These are phyloP conservation scores for Fusarium anthophilum DNA, from an alignment of 2,329 filamentous ascomycete genomes.

Conservation along the genomic window DNA sequence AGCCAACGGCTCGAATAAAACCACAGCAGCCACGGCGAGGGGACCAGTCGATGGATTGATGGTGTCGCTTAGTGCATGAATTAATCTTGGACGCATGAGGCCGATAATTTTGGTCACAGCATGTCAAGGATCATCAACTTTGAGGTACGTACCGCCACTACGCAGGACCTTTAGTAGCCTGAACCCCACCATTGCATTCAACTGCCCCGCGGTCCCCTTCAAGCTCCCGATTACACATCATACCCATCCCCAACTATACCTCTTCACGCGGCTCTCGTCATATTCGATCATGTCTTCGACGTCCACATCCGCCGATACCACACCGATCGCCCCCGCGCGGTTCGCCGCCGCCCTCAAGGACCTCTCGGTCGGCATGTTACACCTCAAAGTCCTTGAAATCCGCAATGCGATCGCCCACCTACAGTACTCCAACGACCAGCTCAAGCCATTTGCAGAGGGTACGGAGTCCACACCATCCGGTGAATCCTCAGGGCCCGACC, in stretches of 20 bases:
- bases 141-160: slow-evolving; percentile 31
- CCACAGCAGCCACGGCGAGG: slow-evolving; percentile 25
- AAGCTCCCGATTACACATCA: background rate
- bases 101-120: slow-evolving; percentile 35
- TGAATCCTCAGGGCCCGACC: slow-evolving; percentile 57
- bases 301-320: slow-evolving; percentile 66
- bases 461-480: slow-evolving; percentile 45
- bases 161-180: slow-evolving; percentile 27
- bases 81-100: slow-evolving; percentile 39
- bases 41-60: slow-evolving; percentile 32
- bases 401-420: slow-evolving; percentile 80
- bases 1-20: slow-evolving; percentile 35
- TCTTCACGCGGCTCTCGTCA: background rate
- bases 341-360: slow-evolving; percentile 75
- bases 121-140: slow-evolving; percentile 6
- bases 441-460: slow-evolving; percentile 72
- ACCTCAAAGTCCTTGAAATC: slow-evolving; percentile 79
- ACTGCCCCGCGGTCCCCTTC: slow-evolving; percentile 25
- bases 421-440: slow-evolving; percentile 76
- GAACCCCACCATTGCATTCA: slow-evolving; percentile 29
- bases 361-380: slow-evolving; percentile 72
- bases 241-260: background rate
- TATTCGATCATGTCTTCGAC: slow-evolving; percentile 57
- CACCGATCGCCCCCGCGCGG: slow-evolving; percentile 68
- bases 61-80: slow-evolving; percentile 35